Conservation (phyloP, 331 rosid species). For the Prunus yedoensis region DNA sequence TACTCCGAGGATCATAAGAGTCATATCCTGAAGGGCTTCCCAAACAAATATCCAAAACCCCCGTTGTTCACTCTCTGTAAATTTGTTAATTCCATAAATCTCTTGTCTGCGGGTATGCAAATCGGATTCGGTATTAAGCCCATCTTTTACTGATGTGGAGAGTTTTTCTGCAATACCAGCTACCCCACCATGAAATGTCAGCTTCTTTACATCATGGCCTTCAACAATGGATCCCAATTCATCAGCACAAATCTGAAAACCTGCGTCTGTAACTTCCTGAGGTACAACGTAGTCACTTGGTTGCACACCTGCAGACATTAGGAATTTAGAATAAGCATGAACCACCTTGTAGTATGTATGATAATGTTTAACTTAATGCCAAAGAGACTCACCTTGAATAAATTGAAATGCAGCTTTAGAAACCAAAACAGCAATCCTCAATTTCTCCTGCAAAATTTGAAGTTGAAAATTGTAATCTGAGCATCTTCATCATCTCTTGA, state of each 20-base stretch:
- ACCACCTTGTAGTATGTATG: background rate
- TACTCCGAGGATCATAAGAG: constrained; percentile 89
- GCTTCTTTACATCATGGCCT: constrained; percentile 78
- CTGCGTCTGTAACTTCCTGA: constrained; percentile 72
- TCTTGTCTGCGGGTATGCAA: constrained; percentile 47
- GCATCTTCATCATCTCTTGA: background rate
- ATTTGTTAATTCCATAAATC: constrained; percentile 78
- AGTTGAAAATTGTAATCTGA: background rate
- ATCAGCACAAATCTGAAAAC: constrained; percentile 76
- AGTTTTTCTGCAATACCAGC: constrained; percentile 75
- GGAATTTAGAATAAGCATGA: constrained; percentile 1
- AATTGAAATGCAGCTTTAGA: constrained; percentile 92
- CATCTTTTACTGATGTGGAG: constrained; percentile 55
- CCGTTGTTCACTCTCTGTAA: constrained; percentile 60
- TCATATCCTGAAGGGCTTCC: constrained; percentile 99
- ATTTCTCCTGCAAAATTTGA: constrained; percentile 56
- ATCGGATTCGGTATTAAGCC: constrained; percentile 47
- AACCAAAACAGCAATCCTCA: constrained; percentile 81
- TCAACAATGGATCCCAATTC: constrained; percentile 94
- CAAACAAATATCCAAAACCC: constrained; percentile 91
- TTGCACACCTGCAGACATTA: constrained; percentile 52
- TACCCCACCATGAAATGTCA: constrained; percentile 66
- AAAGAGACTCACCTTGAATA: constrained; percentile 54
- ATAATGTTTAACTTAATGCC: constrained; percentile 19
- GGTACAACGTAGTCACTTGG: constrained; percentile 69